Base-by-base conservation (phyloP, 2,329 filamentous ascomycete genomes). In the Colletotrichum trifolii region DNA sequence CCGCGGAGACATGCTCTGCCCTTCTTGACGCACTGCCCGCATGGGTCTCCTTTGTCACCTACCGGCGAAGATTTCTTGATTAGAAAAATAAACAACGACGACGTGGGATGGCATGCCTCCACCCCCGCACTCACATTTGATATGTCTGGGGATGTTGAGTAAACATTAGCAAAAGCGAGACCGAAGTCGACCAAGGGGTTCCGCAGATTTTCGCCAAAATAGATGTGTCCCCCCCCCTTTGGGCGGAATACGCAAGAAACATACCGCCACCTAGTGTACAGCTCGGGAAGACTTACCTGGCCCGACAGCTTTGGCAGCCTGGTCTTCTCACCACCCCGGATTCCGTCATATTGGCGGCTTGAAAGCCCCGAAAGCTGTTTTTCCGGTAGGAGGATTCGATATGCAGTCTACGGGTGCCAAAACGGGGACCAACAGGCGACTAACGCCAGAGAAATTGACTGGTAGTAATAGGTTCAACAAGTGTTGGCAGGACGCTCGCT, bases 21-120 rank as follows among this genome's bases (percentile, higher is more conserved):
- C 36, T 63, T 59, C 5, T n/a, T 52, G 7, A 53, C 40, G 39
- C 46, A 63, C 8, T 63, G 54, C 17, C 54, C 54, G 4, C 60
- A 59, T 7, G 60, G 60, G n/a, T 56, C 60, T 17, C 47, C 60
- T 48, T 63, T 63, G 11, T 63, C 54, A n/a, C 60, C 60, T 63
- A 2, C 8, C 10, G 12, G 25, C 25, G 6, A 33, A 25, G 15
- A 25, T 13, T 17, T 8, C 34, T 4, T 34, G 6, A 38, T 48
- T 7, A 48, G 43, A 5, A 48, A 48, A 35, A 42, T 36, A 13
- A 10, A 42, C 25, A 15, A 6, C 9, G 17, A 15, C 13, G 0
- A 35, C 2, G 17, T 15, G 45, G 34, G 6, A 39, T 15, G 6
- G 3, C 8, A 39, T 8, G 35, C n/a, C 8, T 40, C 1, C 10